Percentiles rank a stretch among this genome's conserved stretches.
phyloP scores from a whole-genome alignment of 208 protist genomes.

The Leishmania major region DNA sequence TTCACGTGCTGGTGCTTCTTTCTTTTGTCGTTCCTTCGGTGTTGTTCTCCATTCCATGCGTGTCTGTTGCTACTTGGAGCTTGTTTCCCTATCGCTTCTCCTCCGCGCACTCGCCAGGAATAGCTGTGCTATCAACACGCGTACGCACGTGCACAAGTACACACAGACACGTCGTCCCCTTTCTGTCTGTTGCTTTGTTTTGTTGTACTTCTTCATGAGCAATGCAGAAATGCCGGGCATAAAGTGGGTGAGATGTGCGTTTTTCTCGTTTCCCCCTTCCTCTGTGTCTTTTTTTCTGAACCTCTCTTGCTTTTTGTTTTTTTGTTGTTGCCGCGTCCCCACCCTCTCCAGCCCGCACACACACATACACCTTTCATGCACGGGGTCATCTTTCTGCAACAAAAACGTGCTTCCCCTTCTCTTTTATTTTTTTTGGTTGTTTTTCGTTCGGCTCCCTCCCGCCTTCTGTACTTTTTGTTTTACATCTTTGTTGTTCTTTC shows the following conservation, averaged over 20 bases:
- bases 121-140: not conserved
- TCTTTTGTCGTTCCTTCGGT: not conserved
- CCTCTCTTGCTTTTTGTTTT: not conserved
- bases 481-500: not conserved
- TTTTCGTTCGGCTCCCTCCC: not conserved
- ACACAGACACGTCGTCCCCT: not conserved
- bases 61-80: not conserved
- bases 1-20: not conserved
- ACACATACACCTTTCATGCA: not conserved
- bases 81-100: not conserved
- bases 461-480: not conserved
- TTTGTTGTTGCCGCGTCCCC: not conserved
- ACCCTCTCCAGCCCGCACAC: not conserved
- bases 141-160: not conserved
- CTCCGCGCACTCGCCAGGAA: not conserved
- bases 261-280: not conserved
- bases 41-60: not conserved
- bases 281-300: not conserved
- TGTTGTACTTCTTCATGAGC: not conserved
- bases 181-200: slow-evolving; percentile 1
- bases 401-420: not conserved
- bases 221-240: not conserved
- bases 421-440: not conserved
- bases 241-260: not conserved
- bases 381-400: not conserved